Evolutionary conservation across 75 land plant species (phyloP).

Genomic region (Isoetes taiwanensis): DNA sequence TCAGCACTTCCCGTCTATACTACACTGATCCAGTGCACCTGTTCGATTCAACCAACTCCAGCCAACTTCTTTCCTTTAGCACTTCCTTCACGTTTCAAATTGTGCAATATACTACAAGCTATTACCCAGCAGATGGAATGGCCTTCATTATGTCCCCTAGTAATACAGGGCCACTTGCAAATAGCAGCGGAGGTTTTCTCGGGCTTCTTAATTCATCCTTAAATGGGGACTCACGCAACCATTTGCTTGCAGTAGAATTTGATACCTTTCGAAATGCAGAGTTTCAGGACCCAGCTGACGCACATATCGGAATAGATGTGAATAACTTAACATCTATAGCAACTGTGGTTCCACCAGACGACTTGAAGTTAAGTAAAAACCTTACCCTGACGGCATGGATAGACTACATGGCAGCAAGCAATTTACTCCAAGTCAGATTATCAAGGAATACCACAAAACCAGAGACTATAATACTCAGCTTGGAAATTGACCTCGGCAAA

Average conservation of each 20-base stretch:
- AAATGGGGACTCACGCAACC: conserved; percentile 15
- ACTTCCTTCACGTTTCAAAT: conserved; percentile 33
- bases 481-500: conserved; percentile 16
- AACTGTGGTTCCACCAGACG: conserved; percentile 23
- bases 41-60: too few species aligned
- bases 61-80: too few species aligned
- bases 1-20: too few species aligned
- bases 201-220: conserved; percentile 43
- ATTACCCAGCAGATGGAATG: conserved; percentile 36
- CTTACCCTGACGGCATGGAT: conserved; percentile 18
- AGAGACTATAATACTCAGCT: conserved; percentile 14
- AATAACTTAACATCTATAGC: conserved; percentile 37
- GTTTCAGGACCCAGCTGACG: conserved; percentile 27
- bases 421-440: conserved; percentile 9
- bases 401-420: conserved; percentile 18
- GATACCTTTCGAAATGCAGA: conserved; percentile 28
- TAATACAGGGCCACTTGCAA: background rate
- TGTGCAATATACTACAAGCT: background rate
- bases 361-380: conserved; percentile 17
- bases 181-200: conserved; percentile 37
- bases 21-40: too few species aligned
- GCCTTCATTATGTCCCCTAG: conserved; percentile 35
- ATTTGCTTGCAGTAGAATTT: conserved; percentile 40
- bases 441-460: conserved; percentile 15
- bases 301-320: conserved; percentile 52